phyloP scores from a whole-genome alignment of 2,329 filamentous ascomycete species.

The Truncatella angustata region DNA sequence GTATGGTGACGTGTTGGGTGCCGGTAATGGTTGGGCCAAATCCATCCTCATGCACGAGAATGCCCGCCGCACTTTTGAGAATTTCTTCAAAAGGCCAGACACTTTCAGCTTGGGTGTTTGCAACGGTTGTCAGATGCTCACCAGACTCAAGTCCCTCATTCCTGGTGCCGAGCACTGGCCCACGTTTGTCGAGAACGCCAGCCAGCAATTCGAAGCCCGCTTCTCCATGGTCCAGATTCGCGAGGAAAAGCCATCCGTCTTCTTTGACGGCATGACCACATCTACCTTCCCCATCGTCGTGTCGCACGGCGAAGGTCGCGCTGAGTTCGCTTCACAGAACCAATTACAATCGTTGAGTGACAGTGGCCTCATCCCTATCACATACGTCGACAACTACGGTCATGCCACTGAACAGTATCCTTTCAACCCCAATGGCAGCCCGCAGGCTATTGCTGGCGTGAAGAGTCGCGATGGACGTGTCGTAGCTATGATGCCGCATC shows the following conservation, averaged over 20 bases:
- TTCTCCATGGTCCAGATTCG: slow-evolving; percentile 81
- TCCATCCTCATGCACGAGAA: slow-evolving; percentile 84
- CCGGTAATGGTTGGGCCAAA: slow-evolving; percentile 96
- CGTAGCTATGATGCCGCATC: slow-evolving; percentile 89
- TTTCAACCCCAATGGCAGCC: slow-evolving; percentile 84
- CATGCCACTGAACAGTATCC: slow-evolving; percentile 80
- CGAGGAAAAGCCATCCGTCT: slow-evolving; percentile 69
- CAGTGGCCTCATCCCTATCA: slow-evolving; percentile 70
- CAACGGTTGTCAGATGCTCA: slow-evolving; percentile 96
- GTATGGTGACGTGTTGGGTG: slow-evolving; percentile 79
- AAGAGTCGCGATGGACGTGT: slow-evolving; percentile 76
- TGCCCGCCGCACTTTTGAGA: slow-evolving; percentile 71
- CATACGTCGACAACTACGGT: slow-evolving; percentile 82
- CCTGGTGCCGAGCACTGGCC: slow-evolving; percentile 84
- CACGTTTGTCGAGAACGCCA: slow-evolving; percentile 79
- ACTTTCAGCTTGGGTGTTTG: slow-evolving; percentile 94
- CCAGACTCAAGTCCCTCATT: slow-evolving; percentile 78
- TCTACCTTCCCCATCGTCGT: slow-evolving; percentile 81
- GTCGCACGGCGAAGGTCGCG: slow-evolving; percentile 88
- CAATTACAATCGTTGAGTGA: slow-evolving; percentile 55
- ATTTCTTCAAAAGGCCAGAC: slow-evolving; percentile 83
- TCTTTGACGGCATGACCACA: slow-evolving; percentile 84
- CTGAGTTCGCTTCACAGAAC: slow-evolving; percentile 60
- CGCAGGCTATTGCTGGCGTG: slow-evolving; percentile 71
- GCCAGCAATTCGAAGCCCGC: slow-evolving; percentile 87